Evolutionary conservation across 306 rosid species (phyloP), one percentile per base, ranked within the genome.

Genomic region (Carpinus viminea): DNA sequence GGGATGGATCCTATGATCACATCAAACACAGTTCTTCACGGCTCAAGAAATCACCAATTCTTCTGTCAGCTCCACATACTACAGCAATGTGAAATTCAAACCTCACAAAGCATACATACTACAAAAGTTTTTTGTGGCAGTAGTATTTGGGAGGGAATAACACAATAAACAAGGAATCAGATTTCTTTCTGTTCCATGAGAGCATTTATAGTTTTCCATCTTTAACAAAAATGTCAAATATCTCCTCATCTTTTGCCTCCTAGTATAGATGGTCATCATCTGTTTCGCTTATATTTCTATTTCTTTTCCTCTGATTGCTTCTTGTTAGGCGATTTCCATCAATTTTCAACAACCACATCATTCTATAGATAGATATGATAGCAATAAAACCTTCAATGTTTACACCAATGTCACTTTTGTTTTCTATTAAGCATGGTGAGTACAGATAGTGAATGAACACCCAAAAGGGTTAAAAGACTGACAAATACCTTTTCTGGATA

Each of bases 401-500:
- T 56, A 56, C 24, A 36, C 41, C n/a, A 24, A 34, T 24, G 65
- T 64, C 78, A 64, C 48, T 85, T 73, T 76, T 61, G 26, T 66
- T 55, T 75, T 73, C 54, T 69, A 55, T 10, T 15, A 41, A 50
- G 59, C 46, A 18, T 17, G 36, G 5, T 38, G 20, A 61, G 3
- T 4, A 7, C 12, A 55, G 66, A 70, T 74, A 50, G 71, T 70
- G 68, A 73, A 48, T 15, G 77, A 24, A 72, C 60, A 62, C 31
- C 13, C 57, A 74, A 70, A 70, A 73, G 76, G 51, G 47, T 28
- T 55, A 18, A 70, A 82, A 70, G 57, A 80, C 76, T 54, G 56
- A 68, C 15, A 72, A 76, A 73, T 84, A 95, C 99, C 98, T 93
- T 82, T 85, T 86, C 70, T 89, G 88, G 75, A 91, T 70, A 56